Percentiles rank a stretch among this genome's conserved stretches.
These are phyloP conservation scores for Dalbergia cultrata DNA, from an alignment of 306 rosid genomes.

Conservation along the genomic window DNA sequence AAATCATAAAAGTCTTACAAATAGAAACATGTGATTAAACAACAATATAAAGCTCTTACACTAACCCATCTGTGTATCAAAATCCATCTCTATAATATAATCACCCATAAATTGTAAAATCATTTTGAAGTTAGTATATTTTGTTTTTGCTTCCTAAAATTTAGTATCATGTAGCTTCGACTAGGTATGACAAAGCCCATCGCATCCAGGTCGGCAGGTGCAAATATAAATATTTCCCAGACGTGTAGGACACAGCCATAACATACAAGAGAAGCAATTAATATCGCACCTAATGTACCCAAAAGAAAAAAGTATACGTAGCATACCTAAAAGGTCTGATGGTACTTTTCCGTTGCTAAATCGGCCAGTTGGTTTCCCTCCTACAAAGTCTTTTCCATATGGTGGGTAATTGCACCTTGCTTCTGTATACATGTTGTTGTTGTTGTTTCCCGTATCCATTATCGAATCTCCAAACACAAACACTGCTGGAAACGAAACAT, in stretches of 20 bases:
- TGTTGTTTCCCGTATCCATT: slow-evolving; percentile 83
- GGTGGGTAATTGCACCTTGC: slow-evolving; percentile 45
- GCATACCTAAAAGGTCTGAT: slow-evolving; percentile 43
- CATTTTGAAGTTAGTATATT: not conserved
- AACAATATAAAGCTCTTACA: no score
- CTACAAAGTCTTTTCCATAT: slow-evolving; percentile 45
- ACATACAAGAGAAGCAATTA: not conserved
- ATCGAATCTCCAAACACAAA: slow-evolving; percentile 76
- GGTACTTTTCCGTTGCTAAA: slow-evolving; percentile 54
- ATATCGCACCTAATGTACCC: not conserved
- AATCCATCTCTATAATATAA: no score
- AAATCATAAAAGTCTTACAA: no score
- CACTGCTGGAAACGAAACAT: slow-evolving; percentile 59
- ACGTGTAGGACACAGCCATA: no score
- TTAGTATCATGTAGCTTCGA: not conserved
- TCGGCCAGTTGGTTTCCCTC: slow-evolving; percentile 48
- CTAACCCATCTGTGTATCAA: no score
- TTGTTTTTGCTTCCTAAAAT: not conserved
- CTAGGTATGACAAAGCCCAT: not conserved
- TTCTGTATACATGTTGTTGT: slow-evolving; percentile 24
- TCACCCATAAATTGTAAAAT: no score
- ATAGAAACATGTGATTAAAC: no score
- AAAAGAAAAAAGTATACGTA: no score
- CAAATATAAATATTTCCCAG: not conserved
- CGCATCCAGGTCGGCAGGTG: not conserved